Percentiles rank a stretch among this genome's conserved stretches.
These are phyloP conservation scores for Atkinsonella hypoxylon DNA, from an alignment of 2,329 filamentous ascomycete species.

Conservation along the genomic window DNA sequence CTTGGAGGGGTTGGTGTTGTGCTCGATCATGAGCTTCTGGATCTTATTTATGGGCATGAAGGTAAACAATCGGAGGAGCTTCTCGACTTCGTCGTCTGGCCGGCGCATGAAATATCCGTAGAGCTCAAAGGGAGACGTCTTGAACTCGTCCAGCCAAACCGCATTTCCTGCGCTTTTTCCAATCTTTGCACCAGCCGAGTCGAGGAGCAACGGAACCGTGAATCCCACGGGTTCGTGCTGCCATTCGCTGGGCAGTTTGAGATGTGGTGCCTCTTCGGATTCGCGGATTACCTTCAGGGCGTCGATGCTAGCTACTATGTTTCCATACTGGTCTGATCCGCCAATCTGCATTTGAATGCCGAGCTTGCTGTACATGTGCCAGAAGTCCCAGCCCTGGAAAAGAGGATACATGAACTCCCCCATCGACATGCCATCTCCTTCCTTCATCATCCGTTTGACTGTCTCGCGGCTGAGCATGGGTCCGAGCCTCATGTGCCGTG, in stretches of 20 bases:
- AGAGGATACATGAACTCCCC: slow-evolving; percentile 89
- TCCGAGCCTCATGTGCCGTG: slow-evolving; percentile 63
- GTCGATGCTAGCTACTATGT: slow-evolving; percentile 85
- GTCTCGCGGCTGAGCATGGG: slow-evolving; percentile 83
- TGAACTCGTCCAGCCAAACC: slow-evolving; percentile 74
- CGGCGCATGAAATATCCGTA: slow-evolving; percentile 84
- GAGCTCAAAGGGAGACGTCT: slow-evolving; percentile 74
- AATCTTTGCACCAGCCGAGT: slow-evolving; percentile 76
- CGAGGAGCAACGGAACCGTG: slow-evolving; percentile 82
- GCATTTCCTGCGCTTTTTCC: slow-evolving; percentile 93
- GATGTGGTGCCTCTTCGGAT: slow-evolving; percentile 34
- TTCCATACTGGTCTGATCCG: slow-evolving; percentile 91
- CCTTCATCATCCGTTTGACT: slow-evolving; percentile 76
- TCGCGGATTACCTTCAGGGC: slow-evolving; percentile 64
- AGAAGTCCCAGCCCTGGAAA: slow-evolving; percentile 95
- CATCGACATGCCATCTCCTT: slow-evolving; percentile 85
- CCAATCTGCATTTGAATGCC: slow-evolving; percentile 79
- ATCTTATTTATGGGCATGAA: slow-evolving; percentile 70
- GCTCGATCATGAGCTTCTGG: slow-evolving; percentile 51
- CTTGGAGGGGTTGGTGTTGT: slow-evolving; percentile 54
- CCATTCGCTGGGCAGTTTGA: slow-evolving; percentile 27
- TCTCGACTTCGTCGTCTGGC: slow-evolving; percentile 69
- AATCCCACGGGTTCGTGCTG: slow-evolving; percentile 62
- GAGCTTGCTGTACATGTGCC: slow-evolving; percentile 60
- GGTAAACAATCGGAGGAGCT: slow-evolving; percentile 78